Evolutionary conservation across 2,329 filamentous ascomycete genomes (phyloP), one percentile per base, ranked within the genome.

Genomic region (Microthyrium microscopicum): DNA sequence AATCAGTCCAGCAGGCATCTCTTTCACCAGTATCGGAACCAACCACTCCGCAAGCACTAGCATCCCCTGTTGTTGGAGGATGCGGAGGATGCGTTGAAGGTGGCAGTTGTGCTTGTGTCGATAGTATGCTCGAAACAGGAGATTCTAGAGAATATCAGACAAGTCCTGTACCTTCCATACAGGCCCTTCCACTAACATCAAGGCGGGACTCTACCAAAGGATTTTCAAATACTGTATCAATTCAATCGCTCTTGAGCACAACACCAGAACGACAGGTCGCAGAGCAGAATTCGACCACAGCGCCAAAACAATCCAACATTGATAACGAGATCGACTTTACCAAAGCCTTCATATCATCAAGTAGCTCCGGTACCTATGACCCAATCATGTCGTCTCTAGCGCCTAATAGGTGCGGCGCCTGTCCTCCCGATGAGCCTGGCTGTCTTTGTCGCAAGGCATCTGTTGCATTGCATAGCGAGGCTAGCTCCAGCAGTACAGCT

Each of bases 301-400:
- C 9, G 9, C 9, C 9, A 9, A 9, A 29, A 25, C 20, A 29
- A 5, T 36, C 36, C 5, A 35, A 21, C 20, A 26, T 22, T 11
- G 36, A 37, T 12, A 26, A 38, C 19, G 36, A 38, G 20, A 38
- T 31, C 13, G 36, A 38, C 33, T 38, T 38, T 20, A 38, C 36
- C 2, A 6, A 35, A 9, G 13, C 18, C 15, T 34, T 20, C 21
- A 9, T 29, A 31, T 28, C 20, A 29, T 26, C 7, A 15, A 15
- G 18, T 12, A 20, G 11, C 20, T 33, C 6, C 24, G 21, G 18
- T 30, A 9, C 34, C 29, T 12, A 31, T 13, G 5, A 18, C 34
- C 13, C 27, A 32, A 18, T n/a, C 5, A 4, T 33, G 35, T 21
- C 25, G 29, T 6, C 13, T 37, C n/a, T 33, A 30, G 9, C 22